These are phyloP conservation scores for Ephemerocybe angulata DNA, from an alignment of 768 basidiomycete species.

Conservation along the genomic window DNA sequence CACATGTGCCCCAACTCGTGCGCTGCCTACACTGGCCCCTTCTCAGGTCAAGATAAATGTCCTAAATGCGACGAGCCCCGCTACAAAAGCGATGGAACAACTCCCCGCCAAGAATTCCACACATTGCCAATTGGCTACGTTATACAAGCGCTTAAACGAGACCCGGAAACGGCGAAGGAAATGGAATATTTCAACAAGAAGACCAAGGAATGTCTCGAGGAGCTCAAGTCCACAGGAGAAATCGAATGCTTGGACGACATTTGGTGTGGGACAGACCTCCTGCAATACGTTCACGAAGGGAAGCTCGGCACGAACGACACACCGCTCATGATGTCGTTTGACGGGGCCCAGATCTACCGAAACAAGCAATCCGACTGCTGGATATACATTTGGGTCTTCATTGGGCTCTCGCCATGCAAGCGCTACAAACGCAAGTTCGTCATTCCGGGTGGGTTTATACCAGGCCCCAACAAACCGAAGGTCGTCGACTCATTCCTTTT, in stretches of 20 bases:
- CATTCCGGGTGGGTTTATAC: constrained; percentile 30
- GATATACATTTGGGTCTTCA: constrained; percentile 36
- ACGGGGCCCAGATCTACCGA: constrained; percentile 39
- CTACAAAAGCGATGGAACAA: constrained; percentile 13
- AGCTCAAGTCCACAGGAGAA: constrained; percentile 6
- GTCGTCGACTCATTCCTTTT: constrained; percentile 32
- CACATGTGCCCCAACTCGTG: constrained; percentile 42
- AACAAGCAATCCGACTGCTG: constrained; percentile 32
- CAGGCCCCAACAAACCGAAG: constrained; percentile 36
- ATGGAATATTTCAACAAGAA: constrained; percentile 24
- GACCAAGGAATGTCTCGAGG: constrained; percentile 19
- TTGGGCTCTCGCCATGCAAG: constrained; percentile 25
- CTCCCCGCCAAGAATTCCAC: constrained; percentile 24
- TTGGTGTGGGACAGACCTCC: constrained; percentile 21
- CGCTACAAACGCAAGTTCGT: constrained; percentile 31
- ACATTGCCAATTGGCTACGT: constrained; percentile 44
- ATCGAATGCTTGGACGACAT: constrained; percentile 19
- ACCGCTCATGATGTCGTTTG: constrained; percentile 32
- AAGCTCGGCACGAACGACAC: constrained; percentile 25
- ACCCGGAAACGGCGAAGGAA: constrained; percentile 17
- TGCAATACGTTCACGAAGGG: background rate
- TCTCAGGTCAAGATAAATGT: constrained; percentile 19
- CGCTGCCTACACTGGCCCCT: constrained; percentile 26
- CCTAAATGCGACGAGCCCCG: constrained; percentile 21
- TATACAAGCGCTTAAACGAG: constrained; percentile 32